Evolutionary conservation across 257 asterid species (phyloP).

Genomic region (Primulina huaijiensis): DNA sequence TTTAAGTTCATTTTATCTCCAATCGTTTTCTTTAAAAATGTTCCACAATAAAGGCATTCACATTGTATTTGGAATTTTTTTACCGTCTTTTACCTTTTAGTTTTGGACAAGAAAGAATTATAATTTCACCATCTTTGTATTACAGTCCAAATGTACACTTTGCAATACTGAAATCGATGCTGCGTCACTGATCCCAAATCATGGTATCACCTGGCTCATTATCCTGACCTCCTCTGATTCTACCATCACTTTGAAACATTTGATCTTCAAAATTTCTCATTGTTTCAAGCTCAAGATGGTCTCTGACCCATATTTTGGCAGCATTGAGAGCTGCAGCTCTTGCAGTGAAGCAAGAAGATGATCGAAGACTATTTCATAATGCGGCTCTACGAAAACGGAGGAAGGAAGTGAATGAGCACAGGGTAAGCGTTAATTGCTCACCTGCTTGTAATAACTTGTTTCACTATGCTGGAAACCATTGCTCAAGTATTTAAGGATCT

Average conservation of each 20-base stretch:
- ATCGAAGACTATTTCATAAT: conserved; percentile 85
- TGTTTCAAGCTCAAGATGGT: conserved; percentile 22
- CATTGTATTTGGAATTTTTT: conserved; percentile 7
- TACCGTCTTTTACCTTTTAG: background rate
- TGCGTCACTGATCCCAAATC: conserved; percentile 79
- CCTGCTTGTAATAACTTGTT: conserved; percentile 18
- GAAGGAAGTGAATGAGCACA: conserved; percentile 77
- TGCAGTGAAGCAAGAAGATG: conserved; percentile 95
- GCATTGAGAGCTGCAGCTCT: conserved; percentile 93
- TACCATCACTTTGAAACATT: conserved; percentile 18
- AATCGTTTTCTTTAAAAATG: conserved; percentile 15
- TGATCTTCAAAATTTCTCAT: conserved; percentile 17
- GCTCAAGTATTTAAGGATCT: background rate
- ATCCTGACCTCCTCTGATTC: background rate
- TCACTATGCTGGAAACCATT: conserved; percentile 7
- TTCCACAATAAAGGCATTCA: background rate
- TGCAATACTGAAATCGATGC: conserved; percentile 75
- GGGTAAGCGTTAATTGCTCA: conserved; percentile 49
- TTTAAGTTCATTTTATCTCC: conserved; percentile 15
- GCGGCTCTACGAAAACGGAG: conserved; percentile 84
- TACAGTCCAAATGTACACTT: conserved; percentile 81
- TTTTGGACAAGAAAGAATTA: conserved; percentile 21
- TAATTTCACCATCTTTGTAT: conserved; percentile 25
- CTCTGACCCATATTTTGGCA: conserved; percentile 33
- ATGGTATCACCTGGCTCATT: conserved; percentile 43